Conservation (phyloP, 306 rosid species). For the Vigna nakashimae region DNA sequence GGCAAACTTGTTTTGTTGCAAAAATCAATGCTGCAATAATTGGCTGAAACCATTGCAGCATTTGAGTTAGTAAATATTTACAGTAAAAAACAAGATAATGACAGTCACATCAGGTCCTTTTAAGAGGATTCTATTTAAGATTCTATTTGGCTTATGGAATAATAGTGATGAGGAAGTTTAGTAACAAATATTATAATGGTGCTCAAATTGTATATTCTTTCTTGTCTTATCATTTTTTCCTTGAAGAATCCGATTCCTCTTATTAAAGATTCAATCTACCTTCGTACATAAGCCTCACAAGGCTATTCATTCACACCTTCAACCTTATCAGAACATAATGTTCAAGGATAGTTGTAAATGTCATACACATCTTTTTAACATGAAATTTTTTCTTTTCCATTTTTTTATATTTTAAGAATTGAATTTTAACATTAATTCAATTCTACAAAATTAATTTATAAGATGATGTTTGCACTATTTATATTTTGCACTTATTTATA, state of each 20-base stretch:
- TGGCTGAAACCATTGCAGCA: neutral
- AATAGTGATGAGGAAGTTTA: neutral
- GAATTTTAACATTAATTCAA: too few species aligned
- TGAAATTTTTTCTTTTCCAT: too few species aligned
- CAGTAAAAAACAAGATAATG: neutral
- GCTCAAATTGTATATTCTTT: conserved; percentile 8
- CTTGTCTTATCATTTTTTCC: neutral
- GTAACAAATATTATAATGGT: neutral
- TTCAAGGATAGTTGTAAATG: neutral
- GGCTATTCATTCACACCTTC: neutral
- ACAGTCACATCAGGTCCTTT: neutral
- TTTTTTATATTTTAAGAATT: too few species aligned
- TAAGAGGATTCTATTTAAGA: neutral
- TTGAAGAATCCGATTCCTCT: conserved; percentile 38
- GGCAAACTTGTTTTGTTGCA: neutral
- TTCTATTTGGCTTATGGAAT: too few species aligned
- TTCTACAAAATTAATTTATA: too few species aligned
- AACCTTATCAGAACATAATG: neutral
- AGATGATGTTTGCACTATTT: too few species aligned
- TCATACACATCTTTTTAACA: neutral
- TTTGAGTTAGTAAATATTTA: neutral
- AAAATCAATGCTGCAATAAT: neutral
- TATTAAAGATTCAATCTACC: neutral
- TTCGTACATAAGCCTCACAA: conserved; percentile 4
- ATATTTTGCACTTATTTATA: too few species aligned